These are phyloP conservation scores for Speleostelium caveatum DNA, from an alignment of 78 protist genomes.

Conservation along the genomic window DNA sequence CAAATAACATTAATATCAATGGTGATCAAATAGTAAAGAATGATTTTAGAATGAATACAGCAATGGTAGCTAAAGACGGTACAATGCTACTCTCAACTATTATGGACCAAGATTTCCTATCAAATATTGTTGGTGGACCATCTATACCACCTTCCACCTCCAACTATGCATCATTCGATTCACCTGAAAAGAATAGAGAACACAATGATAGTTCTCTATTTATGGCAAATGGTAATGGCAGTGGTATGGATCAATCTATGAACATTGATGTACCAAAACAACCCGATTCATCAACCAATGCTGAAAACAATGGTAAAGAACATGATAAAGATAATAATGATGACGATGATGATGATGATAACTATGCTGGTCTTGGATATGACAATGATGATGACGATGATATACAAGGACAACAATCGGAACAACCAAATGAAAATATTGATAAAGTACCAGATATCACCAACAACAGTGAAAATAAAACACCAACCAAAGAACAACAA, in stretches of 20 bases:
- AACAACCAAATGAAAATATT: background rate
- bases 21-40: background rate
- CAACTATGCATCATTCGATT: too few species aligned
- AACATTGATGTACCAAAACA: too few species aligned
- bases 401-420: background rate
- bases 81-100: too few species aligned
- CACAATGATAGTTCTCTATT: too few species aligned
- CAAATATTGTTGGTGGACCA: too few species aligned
- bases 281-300: background rate
- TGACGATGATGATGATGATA: background rate
- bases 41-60: constrained; percentile 55
- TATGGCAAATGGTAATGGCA: too few species aligned
- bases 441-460: background rate
- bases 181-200: too few species aligned
- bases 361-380: background rate
- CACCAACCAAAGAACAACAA: constrained; percentile 24
- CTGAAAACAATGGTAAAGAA: background rate
- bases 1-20: too few species aligned
- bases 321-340: background rate
- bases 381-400: background rate
- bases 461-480: background rate
- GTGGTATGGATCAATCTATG: too few species aligned
- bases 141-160: too few species aligned
- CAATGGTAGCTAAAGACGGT: constrained; percentile 19
- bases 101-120: too few species aligned